Base-by-base conservation (phyloP, 768 basidiomycete genomes). In the Nidularia pulvinata region DNA sequence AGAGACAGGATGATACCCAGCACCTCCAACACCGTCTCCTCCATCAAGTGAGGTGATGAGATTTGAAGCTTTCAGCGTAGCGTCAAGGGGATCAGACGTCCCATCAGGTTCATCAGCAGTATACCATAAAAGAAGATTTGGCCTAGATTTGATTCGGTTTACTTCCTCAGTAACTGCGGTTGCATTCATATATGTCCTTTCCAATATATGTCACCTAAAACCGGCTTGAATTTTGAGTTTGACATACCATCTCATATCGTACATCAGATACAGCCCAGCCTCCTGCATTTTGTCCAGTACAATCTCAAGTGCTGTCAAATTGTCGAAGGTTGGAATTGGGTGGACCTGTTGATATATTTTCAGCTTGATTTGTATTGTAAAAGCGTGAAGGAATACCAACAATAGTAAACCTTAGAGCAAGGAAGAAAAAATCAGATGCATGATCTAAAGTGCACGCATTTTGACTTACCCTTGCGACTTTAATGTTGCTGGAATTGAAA, bases 91-190 rank as follows among this genome's bases (percentile, higher is more conserved):
- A 55, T 89, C 85, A 7, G 78, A 78, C 0, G 81, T 85, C 37
- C 88, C 88, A 58, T 90, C 88, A 0, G 85, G 86, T 65, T 91
- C 88, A 57, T 91, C 87, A 0, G 76, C 85, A 1, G 86, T 89
- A 66, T 89, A 89, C 84, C 85, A 88, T 1, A 86, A 67, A 13
- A 91, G 73, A 30, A 93, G 77, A 57, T 89, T 91, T 0, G 83
- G 76, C 1, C 86, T 78, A 34, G 79, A 74, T 59, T 88, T 89
- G 69, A 92, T 77, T 36, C 68, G 69, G 54, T 85, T 83, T 16
- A 93, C 89, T 69, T 93, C 81, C 52, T 82, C 78, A 1, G 76
- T 81, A 30, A 92, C 85, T 1, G 79, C 75, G 5, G 82, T 77
- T 6, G 69, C 58, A 65, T 92, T 85, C 78, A 77, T 81, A 70